Evolutionary conservation across 495 filamentous ascomycete species (phyloP).

Genomic region (Amphirosellinia nigrospora): DNA sequence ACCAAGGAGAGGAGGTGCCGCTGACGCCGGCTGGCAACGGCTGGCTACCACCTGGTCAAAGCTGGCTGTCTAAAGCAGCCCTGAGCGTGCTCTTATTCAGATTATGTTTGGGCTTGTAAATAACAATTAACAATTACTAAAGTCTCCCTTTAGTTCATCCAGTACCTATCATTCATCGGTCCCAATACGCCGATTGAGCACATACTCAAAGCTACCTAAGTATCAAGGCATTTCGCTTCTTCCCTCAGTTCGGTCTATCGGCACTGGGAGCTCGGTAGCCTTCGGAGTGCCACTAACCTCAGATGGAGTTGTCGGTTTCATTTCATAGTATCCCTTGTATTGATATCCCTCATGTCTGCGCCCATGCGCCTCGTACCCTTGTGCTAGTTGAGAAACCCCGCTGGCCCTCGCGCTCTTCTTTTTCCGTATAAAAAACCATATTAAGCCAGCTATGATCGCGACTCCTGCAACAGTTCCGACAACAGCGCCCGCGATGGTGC

Average conservation of each 20-base stretch:
- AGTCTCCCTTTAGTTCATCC: not conserved
- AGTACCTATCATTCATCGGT: not conserved
- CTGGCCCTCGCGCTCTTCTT: conserved; percentile 1
- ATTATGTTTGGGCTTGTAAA: too few relatives aligned
- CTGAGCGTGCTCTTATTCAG: too few relatives aligned
- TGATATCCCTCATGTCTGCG: not conserved
- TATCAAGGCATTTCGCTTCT: conserved; percentile 20
- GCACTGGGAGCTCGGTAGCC: not conserved
- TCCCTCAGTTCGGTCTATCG: not conserved
- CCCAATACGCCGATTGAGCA: not conserved
- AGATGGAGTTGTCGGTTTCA: not conserved
- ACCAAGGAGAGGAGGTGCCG: too few relatives aligned
- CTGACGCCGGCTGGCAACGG: too few relatives aligned
- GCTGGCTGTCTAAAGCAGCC: too few relatives aligned
- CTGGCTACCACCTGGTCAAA: conserved; percentile 17
- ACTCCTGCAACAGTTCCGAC: conserved; percentile 24
- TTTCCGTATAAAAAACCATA: conserved; percentile 26
- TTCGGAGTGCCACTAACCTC: conserved; percentile 4
- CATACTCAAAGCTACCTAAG: too few relatives aligned
- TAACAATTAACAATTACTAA: too few relatives aligned
- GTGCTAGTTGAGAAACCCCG: not conserved
- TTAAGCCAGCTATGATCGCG: conserved; percentile 12
- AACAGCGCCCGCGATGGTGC: conserved; percentile 27
- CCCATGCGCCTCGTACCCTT: not conserved
- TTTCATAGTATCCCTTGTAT: not conserved